Percentiles rank a stretch among this genome's conserved stretches.
phyloP scores from a whole-genome alignment of 2,329 filamentous ascomycete genomes.

The Aspergillus calidoustus region DNA sequence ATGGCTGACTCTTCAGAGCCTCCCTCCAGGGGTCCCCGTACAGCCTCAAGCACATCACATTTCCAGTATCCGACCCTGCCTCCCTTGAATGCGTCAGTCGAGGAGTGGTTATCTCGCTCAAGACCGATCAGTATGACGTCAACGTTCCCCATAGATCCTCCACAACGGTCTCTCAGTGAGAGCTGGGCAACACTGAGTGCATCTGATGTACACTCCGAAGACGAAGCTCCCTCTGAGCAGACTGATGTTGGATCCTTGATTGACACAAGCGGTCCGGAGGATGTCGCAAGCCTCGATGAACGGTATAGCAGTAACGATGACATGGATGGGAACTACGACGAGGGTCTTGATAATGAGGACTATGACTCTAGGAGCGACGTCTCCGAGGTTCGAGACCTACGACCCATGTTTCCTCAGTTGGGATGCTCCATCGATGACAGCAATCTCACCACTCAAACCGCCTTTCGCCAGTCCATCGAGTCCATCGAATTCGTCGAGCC shows the following conservation, averaged over 20 bases:
- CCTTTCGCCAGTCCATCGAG: constrained; percentile 37
- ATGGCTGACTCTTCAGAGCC: constrained; percentile 47
- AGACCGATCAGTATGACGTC: constrained; percentile 48
- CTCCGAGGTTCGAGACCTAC: constrained; percentile 37
- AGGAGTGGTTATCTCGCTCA: constrained; percentile 48
- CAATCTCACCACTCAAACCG: constrained; percentile 39
- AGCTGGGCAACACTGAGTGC: constrained; percentile 53
- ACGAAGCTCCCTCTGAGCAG: constrained; percentile 50
- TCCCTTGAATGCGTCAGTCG: constrained; percentile 43
- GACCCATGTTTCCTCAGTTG: constrained; percentile 34
- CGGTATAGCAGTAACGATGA: constrained; percentile 43
- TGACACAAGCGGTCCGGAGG: constrained; percentile 47
- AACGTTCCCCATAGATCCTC: constrained; percentile 33
- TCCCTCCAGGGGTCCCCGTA: constrained; percentile 32
- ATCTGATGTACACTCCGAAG: constrained; percentile 50
- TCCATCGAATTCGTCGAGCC: constrained; percentile 51
- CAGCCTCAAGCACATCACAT: constrained; percentile 33
- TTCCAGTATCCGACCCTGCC: constrained; percentile 49
- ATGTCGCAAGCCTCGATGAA: constrained; percentile 50
- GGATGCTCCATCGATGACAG: constrained; percentile 40
- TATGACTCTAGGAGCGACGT: constrained; percentile 32
- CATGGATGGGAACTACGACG: constrained; percentile 38
- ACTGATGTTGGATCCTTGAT: constrained; percentile 51
- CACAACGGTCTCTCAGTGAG: constrained; percentile 44
- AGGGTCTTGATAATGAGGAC: constrained; percentile 32